These are phyloP conservation scores for Colletotrichum magnum DNA, from an alignment of 2,329 filamentous ascomycete species.

Conservation along the genomic window DNA sequence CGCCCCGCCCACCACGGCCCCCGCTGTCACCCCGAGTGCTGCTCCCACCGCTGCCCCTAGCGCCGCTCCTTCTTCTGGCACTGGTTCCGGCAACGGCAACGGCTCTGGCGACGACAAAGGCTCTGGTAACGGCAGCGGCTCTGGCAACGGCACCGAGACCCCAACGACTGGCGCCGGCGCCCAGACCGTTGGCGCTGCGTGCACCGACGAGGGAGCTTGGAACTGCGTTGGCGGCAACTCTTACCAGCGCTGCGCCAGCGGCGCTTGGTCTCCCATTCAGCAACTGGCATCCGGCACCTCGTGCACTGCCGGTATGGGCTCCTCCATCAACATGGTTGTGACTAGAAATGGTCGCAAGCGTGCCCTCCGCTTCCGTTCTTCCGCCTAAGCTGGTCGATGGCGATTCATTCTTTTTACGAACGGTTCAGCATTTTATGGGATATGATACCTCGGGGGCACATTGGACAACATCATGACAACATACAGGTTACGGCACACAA, in stretches of 20 bases:
- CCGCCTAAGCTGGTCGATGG: slow-evolving; percentile 40
- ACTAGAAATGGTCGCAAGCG: slow-evolving; percentile 47
- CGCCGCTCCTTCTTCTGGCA: slow-evolving; percentile 43
- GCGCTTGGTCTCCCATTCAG: slow-evolving; percentile 62
- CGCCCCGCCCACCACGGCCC: slow-evolving; percentile 37
- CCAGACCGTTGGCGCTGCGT: slow-evolving; percentile 59
- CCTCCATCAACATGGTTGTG: slow-evolving; percentile 54
- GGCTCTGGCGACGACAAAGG: not conserved
- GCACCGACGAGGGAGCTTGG: slow-evolving; percentile 64
- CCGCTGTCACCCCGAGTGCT: slow-evolving; percentile 28
- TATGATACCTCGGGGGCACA: slow-evolving; percentile 32
- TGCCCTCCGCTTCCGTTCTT: slow-evolving; percentile 41
- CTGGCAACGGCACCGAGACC: slow-evolving; percentile 22
- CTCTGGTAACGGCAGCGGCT: slow-evolving; percentile 4
- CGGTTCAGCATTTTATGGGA: slow-evolving; percentile 35
- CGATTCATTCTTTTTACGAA: slow-evolving; percentile 24
- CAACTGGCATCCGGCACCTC: slow-evolving; percentile 60
- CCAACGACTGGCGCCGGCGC: slow-evolving; percentile 46
- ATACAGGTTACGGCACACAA: slow-evolving; percentile 21
- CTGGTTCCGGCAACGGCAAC: slow-evolving; percentile 11
- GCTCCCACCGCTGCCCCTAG: slow-evolving; percentile 34
- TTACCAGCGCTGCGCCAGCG: slow-evolving; percentile 70
- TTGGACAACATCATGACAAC: slow-evolving; percentile 21
- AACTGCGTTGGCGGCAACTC: slow-evolving; percentile 66
- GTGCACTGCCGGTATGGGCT: slow-evolving; percentile 59